Conservation (phyloP, 768 basidiomycete species). For the Epithele typhae region DNA sequence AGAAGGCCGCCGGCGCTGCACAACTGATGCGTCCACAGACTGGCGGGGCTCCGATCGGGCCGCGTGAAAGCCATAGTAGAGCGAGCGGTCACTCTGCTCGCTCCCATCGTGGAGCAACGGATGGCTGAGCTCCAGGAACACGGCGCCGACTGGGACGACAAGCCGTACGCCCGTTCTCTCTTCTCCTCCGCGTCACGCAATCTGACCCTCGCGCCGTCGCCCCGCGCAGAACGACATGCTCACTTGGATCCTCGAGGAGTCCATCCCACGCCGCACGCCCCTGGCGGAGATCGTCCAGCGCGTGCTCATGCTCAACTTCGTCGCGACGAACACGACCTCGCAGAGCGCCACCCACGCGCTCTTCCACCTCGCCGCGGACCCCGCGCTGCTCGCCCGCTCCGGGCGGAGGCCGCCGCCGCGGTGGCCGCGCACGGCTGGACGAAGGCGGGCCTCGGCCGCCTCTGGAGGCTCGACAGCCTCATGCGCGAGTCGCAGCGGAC, state of each 20-base stretch:
- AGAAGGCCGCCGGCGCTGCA: too few species aligned
- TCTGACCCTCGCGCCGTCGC: too few species aligned
- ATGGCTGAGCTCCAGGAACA: slow-evolving; percentile 14
- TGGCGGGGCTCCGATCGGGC: slow-evolving; percentile 13
- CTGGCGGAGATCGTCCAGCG: too few species aligned
- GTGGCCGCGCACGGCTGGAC: slow-evolving; percentile 27
- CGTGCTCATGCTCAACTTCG: too few species aligned
- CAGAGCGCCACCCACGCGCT: slow-evolving; percentile 27
- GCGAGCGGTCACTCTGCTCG: slow-evolving; percentile 16
- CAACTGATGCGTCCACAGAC: slow-evolving; percentile 8
- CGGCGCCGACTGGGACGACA: slow-evolving; percentile 22
- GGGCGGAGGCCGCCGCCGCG: slow-evolving; percentile 28
- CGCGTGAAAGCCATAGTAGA: background rate
- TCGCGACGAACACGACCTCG: too few species aligned
- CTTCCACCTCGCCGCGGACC: slow-evolving; percentile 25
- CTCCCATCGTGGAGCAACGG: slow-evolving; percentile 28
- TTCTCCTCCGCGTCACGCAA: background rate
- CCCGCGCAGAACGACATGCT: too few species aligned
- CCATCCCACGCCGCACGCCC: too few species aligned
- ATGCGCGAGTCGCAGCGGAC: slow-evolving; percentile 28
- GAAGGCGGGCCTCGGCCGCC: slow-evolving; percentile 23
- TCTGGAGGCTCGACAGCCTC: slow-evolving; percentile 33
- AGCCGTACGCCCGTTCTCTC: slow-evolving; percentile 24
- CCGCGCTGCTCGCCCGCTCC: slow-evolving; percentile 25
- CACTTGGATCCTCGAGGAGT: too few species aligned